phyloP scores from a whole-genome alignment of 192 early-diverging fungal species.

The Backusella macrospora region DNA sequence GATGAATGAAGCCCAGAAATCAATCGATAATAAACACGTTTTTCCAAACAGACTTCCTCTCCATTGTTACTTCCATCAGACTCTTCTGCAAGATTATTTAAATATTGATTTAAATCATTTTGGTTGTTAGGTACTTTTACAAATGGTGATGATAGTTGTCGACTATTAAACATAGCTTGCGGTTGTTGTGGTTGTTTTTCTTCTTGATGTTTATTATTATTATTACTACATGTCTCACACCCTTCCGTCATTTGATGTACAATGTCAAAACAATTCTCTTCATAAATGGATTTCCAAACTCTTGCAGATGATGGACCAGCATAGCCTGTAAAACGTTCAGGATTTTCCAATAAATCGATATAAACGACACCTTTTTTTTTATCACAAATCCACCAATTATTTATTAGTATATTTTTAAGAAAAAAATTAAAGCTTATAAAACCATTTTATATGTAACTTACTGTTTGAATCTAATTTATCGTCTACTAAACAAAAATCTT shows the following conservation, averaged over 20 bases:
- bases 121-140: constrained; percentile 51
- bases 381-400: neutral
- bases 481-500: constrained; percentile 90
- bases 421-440: neutral
- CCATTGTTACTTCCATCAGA: constrained; percentile 32
- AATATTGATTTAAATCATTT: constrained; percentile 50
- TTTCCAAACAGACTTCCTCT: constrained; percentile 76
- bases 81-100: constrained; percentile 57
- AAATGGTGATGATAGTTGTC: constrained; percentile 51
- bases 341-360: constrained; percentile 90
- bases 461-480: constrained; percentile 63
- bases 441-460: neutral
- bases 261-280: constrained; percentile 95
- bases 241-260: constrained; percentile 58
- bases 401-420: neutral
- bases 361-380: constrained; percentile 67
- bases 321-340: constrained; percentile 97
- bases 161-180: constrained; percentile 23
- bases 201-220: neutral
- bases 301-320: constrained; percentile 83
- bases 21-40: constrained; percentile 77
- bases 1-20: constrained; percentile 92
- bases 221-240: constrained; percentile 40
- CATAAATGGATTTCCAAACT: constrained; percentile 97
- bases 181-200: neutral